Evolutionary conservation across 176 grass and related monocot genomes (phyloP).

Genomic region (Pontederia paniculata): DNA sequence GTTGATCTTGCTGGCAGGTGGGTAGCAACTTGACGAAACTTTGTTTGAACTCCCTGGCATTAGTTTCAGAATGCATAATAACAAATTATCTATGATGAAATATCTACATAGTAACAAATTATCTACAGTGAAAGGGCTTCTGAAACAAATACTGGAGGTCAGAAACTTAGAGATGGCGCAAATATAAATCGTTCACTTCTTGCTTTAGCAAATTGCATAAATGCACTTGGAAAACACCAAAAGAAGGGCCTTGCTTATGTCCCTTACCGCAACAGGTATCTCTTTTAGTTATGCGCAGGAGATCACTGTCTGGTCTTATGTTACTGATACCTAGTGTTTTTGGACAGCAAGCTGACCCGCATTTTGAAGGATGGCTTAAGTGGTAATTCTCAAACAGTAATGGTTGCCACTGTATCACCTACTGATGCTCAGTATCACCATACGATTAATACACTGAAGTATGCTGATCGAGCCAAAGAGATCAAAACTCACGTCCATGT

Average conservation of each 20-base stretch:
- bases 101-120: conserved; percentile 3
- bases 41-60: neutral
- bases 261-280: conserved; percentile 94
- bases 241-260: conserved; percentile 99
- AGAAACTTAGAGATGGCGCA: conserved; percentile 96
- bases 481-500: conserved; percentile 99
- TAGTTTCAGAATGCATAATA: too few species aligned
- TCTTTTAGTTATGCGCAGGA: conserved; percentile 1
- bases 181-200: conserved; percentile 94
- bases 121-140: conserved; percentile 82
- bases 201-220: conserved; percentile 96
- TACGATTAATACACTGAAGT: conserved; percentile 95
- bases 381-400: conserved; percentile 94
- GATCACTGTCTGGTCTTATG: conserved; percentile 14
- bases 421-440: conserved; percentile 94
- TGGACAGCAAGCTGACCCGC: conserved; percentile 96
- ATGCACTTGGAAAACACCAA: conserved; percentile 97
- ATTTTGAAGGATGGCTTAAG: conserved; percentile 97
- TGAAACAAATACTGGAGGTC: conserved; percentile 90
- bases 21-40: neutral
- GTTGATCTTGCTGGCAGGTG: conserved; percentile 98
- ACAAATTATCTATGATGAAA: conserved; percentile 4
- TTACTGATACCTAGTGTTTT: conserved; percentile 23
- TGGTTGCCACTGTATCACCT: conserved; percentile 97
- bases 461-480: conserved; percentile 96